phyloP scores from a whole-genome alignment of 2,329 filamentous ascomycete species.

The Paracamarosporium sp. region DNA sequence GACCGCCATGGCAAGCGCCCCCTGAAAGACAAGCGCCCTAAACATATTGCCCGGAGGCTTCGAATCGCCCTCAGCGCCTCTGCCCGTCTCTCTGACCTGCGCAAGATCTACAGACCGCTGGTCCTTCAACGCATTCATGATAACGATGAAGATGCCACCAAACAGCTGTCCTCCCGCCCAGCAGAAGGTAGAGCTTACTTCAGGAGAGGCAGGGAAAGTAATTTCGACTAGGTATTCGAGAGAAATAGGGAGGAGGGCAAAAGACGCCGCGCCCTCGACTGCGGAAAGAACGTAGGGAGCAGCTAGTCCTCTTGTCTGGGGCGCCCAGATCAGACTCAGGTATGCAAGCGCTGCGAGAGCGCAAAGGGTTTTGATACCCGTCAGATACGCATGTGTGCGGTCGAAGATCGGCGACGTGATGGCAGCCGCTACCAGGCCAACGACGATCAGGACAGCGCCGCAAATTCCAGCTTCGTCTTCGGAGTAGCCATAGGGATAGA shows the following conservation, averaged over 20 bases:
- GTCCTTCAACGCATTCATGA: slow-evolving; percentile 75
- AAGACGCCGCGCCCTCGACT: slow-evolving; percentile 79
- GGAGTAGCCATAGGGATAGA: slow-evolving; percentile 82
- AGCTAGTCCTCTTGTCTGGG: slow-evolving; percentile 64
- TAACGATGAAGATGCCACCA: slow-evolving; percentile 82
- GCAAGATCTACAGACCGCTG: slow-evolving; percentile 32
- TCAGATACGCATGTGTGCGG: slow-evolving; percentile 79
- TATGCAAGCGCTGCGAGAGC: slow-evolving; percentile 78
- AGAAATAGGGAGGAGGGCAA: slow-evolving; percentile 81
- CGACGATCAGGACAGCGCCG: slow-evolving; percentile 86
- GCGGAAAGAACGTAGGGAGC: slow-evolving; percentile 79
- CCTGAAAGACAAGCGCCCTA: slow-evolving; percentile 77
- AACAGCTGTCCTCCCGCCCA: slow-evolving; percentile 89
- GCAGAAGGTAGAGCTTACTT: slow-evolving; percentile 81
- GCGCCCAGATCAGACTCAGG: slow-evolving; percentile 82
- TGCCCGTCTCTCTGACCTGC: slow-evolving; percentile 33
- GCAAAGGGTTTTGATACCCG: slow-evolving; percentile 74
- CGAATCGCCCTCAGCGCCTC: slow-evolving; percentile 24
- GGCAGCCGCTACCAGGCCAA: slow-evolving; percentile 80
- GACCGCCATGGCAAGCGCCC: slow-evolving; percentile 69
- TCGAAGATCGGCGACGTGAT: slow-evolving; percentile 83
- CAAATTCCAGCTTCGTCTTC: slow-evolving; percentile 88
- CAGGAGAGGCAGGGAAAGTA: slow-evolving; percentile 84
- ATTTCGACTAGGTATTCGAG: slow-evolving; percentile 89
- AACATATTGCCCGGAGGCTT: slow-evolving; percentile 75